Evolutionary conservation across 2,329 filamentous ascomycete genomes (phyloP), one percentile per base, ranked within the genome.

Genomic region (Passalora sequoiae): DNA sequence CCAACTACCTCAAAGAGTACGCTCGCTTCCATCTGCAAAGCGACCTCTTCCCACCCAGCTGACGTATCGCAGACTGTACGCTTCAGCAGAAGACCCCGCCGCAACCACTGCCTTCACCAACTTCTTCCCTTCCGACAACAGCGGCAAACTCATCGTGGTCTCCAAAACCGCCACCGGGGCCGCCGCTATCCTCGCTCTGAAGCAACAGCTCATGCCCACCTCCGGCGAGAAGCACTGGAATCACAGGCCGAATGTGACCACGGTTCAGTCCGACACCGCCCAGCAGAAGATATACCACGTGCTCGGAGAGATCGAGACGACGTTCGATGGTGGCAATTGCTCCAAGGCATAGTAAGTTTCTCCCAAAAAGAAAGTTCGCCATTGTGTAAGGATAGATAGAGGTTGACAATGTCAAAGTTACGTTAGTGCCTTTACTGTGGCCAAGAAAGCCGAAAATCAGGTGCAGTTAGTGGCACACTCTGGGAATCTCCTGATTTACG

Each of bases 211-310:
- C 2, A 16, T 50, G 16, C 47, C 47, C 10, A 16, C 27, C 6
- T 38, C 24, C 10, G 47, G 47, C 9, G 42, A 44, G 38, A 50
- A 50, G 8, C 44, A 47, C 40, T 47, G 44, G 40, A 50, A 50
- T 20, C 44, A 50, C 33, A 15, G 21, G 6, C 44, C 44, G 0
- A 44, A 47, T n/a, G 35, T 40, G 38, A 47, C 47, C 8, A 39
- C 44, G 2, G 44, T 50, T 3, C 38, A 38, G 1, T 42, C 42
- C 10, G 44, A 50, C 6, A 27, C 44, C 1, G 25, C 6, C 12
- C 30, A 33, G 4, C 12, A 38, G 25, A 50, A 50, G 29, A 32
- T 37, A 1, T 50, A 44, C 40, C 31, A 47, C 10, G 47, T 50
- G 0, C 6, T 50, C 19, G 47, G 47, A 0, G 15, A 28, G 1